Base-by-base conservation (phyloP, 164 flowering plant genomes). In the Vitis riparia region DNA sequence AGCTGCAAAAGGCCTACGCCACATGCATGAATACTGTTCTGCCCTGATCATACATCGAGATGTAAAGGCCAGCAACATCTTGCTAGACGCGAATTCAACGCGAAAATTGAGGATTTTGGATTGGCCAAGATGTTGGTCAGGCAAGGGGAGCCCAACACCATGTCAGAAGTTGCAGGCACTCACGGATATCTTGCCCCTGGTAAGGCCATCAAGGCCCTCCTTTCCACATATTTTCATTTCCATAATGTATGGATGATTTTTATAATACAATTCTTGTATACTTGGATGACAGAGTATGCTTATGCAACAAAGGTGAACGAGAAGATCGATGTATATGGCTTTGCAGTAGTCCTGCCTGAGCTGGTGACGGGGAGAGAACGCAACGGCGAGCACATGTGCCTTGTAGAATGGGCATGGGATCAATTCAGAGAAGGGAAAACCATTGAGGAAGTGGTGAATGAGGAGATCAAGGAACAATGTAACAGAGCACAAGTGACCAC, bases 181-280 rank as follows among this genome's bases (percentile, higher is more conserved):
- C 82, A 88, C 17, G 98, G 98, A 6, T 94, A 94, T 75, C 68
- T 94, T 10, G 95, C 97, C 48, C 98, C 98, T 58, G 98, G 98
- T 91, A 71, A 82, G 67, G 32, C 47, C 63, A n/a, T 27, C 27
- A 2, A 23, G 27, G 2, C 2, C 27, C 27, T 23, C 44, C 44
- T 37, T 37, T 37, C 44, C 44, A 37, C 27, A 23, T 23, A 0
- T 23, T 23, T 23, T 23, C 27, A 23, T 37, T 37, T 37, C 7
- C 44, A 37, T 37, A 37, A 37, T 37, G 0, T 6, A 37, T 37
- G 1, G 44, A 37, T 37, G 2, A 23, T 23, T 23, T 23, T 23
- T 23, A 23, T n/a, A 12, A 60, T n/a, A 8, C 29, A 37, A 44
- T 59, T 17, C 27, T 9, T 27, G 27, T 59, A 27, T 8, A 17